phyloP scores from a whole-genome alignment of 73 alveolate genomes.

The Paramecium primaurelia region DNA sequence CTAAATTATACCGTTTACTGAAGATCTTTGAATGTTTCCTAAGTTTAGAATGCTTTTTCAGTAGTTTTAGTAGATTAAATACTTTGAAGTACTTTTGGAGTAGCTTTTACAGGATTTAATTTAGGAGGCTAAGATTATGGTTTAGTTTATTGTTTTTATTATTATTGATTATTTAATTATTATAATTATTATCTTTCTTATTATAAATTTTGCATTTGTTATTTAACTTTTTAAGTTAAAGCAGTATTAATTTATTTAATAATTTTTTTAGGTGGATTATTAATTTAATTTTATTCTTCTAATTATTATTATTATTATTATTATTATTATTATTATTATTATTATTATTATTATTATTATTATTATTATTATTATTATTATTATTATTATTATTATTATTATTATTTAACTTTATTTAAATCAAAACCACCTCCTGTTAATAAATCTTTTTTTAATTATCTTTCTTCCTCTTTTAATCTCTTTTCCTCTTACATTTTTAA shows the following conservation, averaged over 20 bases:
- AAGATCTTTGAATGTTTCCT: neutral
- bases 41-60: neutral
- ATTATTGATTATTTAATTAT: neutral
- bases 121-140: neutral
- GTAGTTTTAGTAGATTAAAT: neutral
- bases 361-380: neutral
- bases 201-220: neutral
- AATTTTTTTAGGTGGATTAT: neutral
- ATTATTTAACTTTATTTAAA: neutral
- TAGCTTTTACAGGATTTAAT: neutral
- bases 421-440: constrained; percentile 51
- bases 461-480: constrained; percentile 6
- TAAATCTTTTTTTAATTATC: neutral
- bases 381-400: neutral
- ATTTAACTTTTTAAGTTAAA: neutral
- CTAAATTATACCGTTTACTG: neutral
- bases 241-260: neutral
- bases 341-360: neutral
- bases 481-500: neutral
- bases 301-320: neutral
- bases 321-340: neutral
- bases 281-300: neutral
- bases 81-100: neutral
- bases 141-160: neutral
- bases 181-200: neutral